A percentile compares a stretch with the other conserved stretches of the same genome.
These are phyloP conservation scores for Ambrosia trifida DNA, from an alignment of 129 eudicot species.

Conservation along the genomic window DNA sequence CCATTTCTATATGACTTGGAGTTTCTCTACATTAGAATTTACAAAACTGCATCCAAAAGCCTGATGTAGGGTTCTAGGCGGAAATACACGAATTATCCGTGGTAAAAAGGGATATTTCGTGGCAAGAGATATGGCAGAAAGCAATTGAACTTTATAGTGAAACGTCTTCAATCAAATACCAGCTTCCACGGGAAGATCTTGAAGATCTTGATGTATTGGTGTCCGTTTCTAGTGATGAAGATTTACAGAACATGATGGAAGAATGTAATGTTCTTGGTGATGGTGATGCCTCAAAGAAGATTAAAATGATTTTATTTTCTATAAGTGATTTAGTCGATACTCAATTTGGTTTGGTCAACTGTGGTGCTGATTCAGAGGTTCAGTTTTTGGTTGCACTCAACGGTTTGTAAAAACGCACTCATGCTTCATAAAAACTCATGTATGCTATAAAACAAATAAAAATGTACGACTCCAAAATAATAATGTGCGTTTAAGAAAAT, in stretches of 20 bases:
- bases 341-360: slow-evolving; percentile 58
- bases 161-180: slow-evolving; percentile 66
- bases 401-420: no score
- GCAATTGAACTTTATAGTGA: slow-evolving; percentile 50
- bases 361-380: slow-evolving; percentile 80
- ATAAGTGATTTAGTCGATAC: slow-evolving; percentile 70
- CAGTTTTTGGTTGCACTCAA: slow-evolving; percentile 87
- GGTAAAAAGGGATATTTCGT: slow-evolving; percentile 56
- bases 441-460: no score
- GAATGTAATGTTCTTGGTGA: slow-evolving; percentile 64
- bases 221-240: slow-evolving; percentile 85
- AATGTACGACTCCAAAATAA: no score
- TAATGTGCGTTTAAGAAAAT: no score
- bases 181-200: slow-evolving; percentile 98
- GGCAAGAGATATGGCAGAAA: slow-evolving; percentile 79
- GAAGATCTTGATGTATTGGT: slow-evolving; percentile 97
- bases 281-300: slow-evolving; percentile 65
- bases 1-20: no score
- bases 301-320: slow-evolving; percentile 80
- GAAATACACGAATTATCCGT: slow-evolving; percentile 73
- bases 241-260: slow-evolving; percentile 93
- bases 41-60: no score
- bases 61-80: no score
- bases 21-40: no score
- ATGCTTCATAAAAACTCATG: no score